Conservation (phyloP, 2,329 filamentous ascomycete species). For the Penicillium digitatum region DNA sequence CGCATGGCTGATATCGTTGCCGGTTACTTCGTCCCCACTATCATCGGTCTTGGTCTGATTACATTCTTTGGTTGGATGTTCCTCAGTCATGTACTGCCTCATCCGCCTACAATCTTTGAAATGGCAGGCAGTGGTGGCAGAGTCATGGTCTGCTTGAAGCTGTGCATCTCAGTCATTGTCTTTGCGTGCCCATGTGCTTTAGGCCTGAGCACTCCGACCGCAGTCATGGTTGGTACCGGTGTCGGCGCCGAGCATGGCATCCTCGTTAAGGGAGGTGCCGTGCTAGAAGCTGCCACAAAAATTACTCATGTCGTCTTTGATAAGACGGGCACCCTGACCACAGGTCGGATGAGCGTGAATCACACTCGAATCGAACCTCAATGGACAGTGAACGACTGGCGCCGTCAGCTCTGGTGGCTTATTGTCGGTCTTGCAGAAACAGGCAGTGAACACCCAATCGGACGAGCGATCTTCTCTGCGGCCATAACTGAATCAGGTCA, state of each 20-base stretch:
- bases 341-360: conserved; percentile 92
- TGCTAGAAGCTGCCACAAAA: conserved; percentile 84
- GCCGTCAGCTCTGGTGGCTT: conserved; percentile 84
- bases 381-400: conserved; percentile 68
- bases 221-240: conserved; percentile 98
- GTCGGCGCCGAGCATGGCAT: conserved; percentile 94
- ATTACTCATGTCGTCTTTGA: conserved; percentile 87
- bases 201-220: conserved; percentile 91
- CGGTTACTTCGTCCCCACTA: conserved; percentile 88
- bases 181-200: conserved; percentile 96
- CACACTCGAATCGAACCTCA: conserved; percentile 60
- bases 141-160: conserved; percentile 92
- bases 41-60: conserved; percentile 74
- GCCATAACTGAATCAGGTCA: conserved; percentile 74
- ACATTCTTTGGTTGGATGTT: conserved; percentile 95
- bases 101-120: conserved; percentile 86
- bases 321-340: conserved; percentile 92
- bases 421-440: conserved; percentile 91
- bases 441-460: conserved; percentile 92
- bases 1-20: conserved; percentile 85
- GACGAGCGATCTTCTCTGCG: conserved; percentile 73
- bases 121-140: conserved; percentile 78
- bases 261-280: conserved; percentile 92
- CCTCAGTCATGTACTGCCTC: conserved; percentile 74
- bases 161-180: conserved; percentile 97